Conservation (phyloP, 2,329 filamentous ascomycete genomes). For the Tolypocladium inflatum region DNA sequence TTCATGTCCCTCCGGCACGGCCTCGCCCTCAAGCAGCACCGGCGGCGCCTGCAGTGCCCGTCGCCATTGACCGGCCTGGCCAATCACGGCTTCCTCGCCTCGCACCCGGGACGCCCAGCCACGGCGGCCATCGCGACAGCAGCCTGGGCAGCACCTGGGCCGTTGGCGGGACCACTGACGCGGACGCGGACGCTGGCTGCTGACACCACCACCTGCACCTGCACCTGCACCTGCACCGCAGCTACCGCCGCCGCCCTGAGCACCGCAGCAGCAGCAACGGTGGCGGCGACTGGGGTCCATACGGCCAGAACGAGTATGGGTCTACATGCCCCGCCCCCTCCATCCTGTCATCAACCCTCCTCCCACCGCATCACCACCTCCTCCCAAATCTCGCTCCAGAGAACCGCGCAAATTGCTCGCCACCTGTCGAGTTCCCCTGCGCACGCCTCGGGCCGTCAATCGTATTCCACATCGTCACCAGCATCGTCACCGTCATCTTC, state of each 20-base stretch:
- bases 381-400: slow-evolving; percentile 35
- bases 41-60: slow-evolving; percentile 6
- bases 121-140: background rate
- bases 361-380: slow-evolving; percentile 11
- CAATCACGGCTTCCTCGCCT: slow-evolving; percentile 5
- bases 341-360: slow-evolving; percentile 13
- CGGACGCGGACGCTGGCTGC: background rate
- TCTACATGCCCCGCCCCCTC: slow-evolving; percentile 28
- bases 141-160: background rate
- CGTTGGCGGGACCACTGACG: background rate
- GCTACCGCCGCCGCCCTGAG: background rate
- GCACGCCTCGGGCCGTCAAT: background rate
- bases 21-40: slow-evolving; percentile 1
- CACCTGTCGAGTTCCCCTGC: slow-evolving; percentile 31
- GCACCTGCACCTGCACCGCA: background rate
- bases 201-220: no score
- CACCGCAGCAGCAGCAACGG: background rate
- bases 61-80: slow-evolving; percentile 1
- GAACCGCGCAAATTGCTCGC: slow-evolving; percentile 45
- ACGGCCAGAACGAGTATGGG: slow-evolving; percentile 17
- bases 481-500: slow-evolving; percentile 12
- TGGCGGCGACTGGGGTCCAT: slow-evolving; percentile 1
- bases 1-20: slow-evolving; percentile 2
- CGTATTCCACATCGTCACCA: background rate
- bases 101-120: background rate